Percentiles rank a stretch among this genome's conserved stretches.
Conservation (phyloP, 352 stramenopile species). For the Lagenidium giganteum region DNA sequence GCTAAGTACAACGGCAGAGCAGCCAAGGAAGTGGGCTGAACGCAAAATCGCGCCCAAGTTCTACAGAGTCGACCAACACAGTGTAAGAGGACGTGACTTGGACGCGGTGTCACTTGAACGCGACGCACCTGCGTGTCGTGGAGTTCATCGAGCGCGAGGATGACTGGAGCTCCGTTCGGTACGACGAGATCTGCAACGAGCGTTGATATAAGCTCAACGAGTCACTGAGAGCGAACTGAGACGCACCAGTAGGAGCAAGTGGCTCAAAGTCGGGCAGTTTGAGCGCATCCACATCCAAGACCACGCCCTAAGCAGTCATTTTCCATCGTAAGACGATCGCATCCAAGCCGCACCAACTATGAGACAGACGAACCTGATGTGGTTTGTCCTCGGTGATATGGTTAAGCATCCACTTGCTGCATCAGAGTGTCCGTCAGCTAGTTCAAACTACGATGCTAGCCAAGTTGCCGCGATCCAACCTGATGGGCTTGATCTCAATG, state of each 20-base stretch:
- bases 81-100: not conserved
- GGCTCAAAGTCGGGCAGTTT: conserved; percentile 50
- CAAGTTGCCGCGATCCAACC: conserved; percentile 1
- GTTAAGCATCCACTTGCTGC: conserved; percentile 83
- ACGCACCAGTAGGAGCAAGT: conserved; percentile 31
- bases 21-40: conserved; percentile 75
- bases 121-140: conserved; percentile 59
- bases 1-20: conserved; percentile 56
- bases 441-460: not conserved
- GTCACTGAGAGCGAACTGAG: not conserved
- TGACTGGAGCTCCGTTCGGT: conserved; percentile 43
- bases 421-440: not conserved
- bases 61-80: conserved; percentile 10
- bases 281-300: conserved; percentile 65
- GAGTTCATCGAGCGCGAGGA: conserved; percentile 72
- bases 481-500: conserved; percentile 12
- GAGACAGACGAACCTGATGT: conserved; percentile 40
- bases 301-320: conserved; percentile 36
- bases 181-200: conserved; percentile 22
- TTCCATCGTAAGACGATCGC: not conserved
- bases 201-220: conserved; percentile 8
- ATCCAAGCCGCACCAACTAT: not conserved
- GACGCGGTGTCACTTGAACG: not conserved
- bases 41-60: conserved; percentile 79
- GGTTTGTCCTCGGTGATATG: conserved; percentile 78